A percentile compares a stretch with the other conserved stretches of the same genome.
Evolutionary conservation across 148 eudicot species (phyloP).

Genomic region (Cornus suecica): DNA sequence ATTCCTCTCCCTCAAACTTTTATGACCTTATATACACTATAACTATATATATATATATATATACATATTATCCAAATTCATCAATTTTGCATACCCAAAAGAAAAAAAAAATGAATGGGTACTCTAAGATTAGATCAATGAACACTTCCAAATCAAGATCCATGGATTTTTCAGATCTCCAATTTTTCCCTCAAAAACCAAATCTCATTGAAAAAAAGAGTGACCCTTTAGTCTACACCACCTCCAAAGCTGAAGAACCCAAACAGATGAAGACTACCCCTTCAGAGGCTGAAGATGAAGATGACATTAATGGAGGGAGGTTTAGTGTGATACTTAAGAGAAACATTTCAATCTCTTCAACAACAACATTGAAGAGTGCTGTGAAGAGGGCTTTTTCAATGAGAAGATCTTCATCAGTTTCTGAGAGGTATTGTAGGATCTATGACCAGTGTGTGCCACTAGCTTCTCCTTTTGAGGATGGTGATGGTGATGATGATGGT

Average conservation of each 20-base stretch:
- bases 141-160: constrained; percentile 29
- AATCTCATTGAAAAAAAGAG: constrained; percentile 9
- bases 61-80: background rate
- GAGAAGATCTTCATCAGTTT: constrained; percentile 47
- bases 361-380: constrained; percentile 18
- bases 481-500: background rate
- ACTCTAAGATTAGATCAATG: constrained; percentile 22
- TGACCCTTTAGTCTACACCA: constrained; percentile 9
- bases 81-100: too few species aligned
- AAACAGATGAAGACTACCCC: constrained; percentile 6
- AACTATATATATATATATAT: too few species aligned
- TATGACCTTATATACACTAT: too few species aligned
- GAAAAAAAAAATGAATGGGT: constrained; percentile 25
- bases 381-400: constrained; percentile 41
- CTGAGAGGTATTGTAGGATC: constrained; percentile 42
- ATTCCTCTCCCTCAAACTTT: background rate
- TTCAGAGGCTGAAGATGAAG: constrained; percentile 13
- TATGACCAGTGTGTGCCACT: constrained; percentile 34
- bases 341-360: constrained; percentile 26
- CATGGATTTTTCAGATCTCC: constrained; percentile 30
- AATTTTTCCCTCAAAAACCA: constrained; percentile 9
- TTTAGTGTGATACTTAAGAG: constrained; percentile 25
- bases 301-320: background rate
- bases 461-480: constrained; percentile 17
- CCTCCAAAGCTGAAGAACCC: constrained; percentile 5